Evolutionary conservation across 1,139 yeast species (phyloP), one percentile per base, ranked within the genome.

Genomic region (Geotrichum citri-aurantii): DNA sequence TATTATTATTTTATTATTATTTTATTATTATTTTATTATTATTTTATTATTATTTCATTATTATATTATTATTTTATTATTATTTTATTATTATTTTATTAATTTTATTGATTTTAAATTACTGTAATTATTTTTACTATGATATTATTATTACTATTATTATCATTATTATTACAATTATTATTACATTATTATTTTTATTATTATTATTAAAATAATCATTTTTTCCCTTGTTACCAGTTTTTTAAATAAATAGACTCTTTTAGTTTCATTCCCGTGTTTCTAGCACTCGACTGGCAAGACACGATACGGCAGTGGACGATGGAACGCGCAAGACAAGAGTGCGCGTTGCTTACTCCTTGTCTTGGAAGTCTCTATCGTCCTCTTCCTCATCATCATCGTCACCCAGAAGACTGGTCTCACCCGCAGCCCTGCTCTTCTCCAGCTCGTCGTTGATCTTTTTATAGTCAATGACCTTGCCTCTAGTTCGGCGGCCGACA

Each of bases 401-500:
- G 26, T 66, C 68, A 42, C 66, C 71, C 48, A 66, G 69, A 12
- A 64, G 66, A 44, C 75, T 84, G 14, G 73, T 78, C 44, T 71
- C 75, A 19, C 68, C 71, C 37, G 68, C 72, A 27, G 65, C 66
- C 57, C 67, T 66, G 57, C 68, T 72, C 54, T 65, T 66, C 58
- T 81, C 84, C 68, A 89, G 75, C 68, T 88, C 81, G 64, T 82
- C 88, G 31, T 91, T 89, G n/a, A 95, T 92, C 73, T 88, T 86
- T 62, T 83, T 80, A 73, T 87, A 92, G 73, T 92, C 97, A 67
- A 92, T 86, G 40, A 86, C 87, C 71, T 86, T 88, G 23, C 97
- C 96, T 66, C 97, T 83, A 12, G 97, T 90, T 77, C 98, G 87
- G 73, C 96, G 82, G 29, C 84, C 77, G 27, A 87, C 79, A 63